phyloP scores from a whole-genome alignment of 768 basidiomycete genomes.

The Russula emetica region DNA sequence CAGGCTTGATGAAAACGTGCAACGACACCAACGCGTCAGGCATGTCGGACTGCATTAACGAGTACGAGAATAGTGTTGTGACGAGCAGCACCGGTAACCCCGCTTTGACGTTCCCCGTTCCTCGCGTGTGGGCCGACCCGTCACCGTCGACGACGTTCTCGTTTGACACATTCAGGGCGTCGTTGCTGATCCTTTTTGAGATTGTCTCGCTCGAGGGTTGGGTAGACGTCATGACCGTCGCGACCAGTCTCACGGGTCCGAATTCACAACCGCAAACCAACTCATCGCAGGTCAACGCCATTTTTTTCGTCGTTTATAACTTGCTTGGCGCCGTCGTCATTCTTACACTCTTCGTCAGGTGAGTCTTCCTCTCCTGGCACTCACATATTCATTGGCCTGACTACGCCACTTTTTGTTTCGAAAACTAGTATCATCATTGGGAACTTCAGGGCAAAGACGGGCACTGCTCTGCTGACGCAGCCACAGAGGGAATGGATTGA shows the following conservation, averaged over 20 bases:
- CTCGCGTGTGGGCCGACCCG: constrained; percentile 88
- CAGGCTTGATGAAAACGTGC: constrained; percentile 77
- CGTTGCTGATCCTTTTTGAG: constrained; percentile 90
- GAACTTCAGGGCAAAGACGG: constrained; percentile 85
- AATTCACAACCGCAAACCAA: constrained; percentile 69
- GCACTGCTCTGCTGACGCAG: constrained; percentile 78
- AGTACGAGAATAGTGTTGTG: constrained; percentile 63
- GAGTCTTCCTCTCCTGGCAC: constrained; percentile 28
- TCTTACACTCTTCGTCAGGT: constrained; percentile 89
- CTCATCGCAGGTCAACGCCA: constrained; percentile 72
- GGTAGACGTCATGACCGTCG: constrained; percentile 87
- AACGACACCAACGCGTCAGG: constrained; percentile 62
- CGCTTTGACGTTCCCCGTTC: constrained; percentile 66
- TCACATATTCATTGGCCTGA: background rate
- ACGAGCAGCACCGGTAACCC: constrained; percentile 35
- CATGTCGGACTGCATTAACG: constrained; percentile 63
- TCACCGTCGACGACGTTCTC: constrained; percentile 78
- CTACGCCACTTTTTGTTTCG: constrained; percentile 23
- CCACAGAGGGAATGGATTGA: constrained; percentile 94
- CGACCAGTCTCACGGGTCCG: constrained; percentile 68
- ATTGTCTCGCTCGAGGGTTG: constrained; percentile 95
- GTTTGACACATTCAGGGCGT: constrained; percentile 81
- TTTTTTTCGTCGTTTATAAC: constrained; percentile 91
- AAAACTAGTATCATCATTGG: constrained; percentile 85
- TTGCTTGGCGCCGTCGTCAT: constrained; percentile 87